Base-by-base conservation (phyloP, 2,329 filamentous ascomycete genomes). In the Didymella arachidicola region DNA sequence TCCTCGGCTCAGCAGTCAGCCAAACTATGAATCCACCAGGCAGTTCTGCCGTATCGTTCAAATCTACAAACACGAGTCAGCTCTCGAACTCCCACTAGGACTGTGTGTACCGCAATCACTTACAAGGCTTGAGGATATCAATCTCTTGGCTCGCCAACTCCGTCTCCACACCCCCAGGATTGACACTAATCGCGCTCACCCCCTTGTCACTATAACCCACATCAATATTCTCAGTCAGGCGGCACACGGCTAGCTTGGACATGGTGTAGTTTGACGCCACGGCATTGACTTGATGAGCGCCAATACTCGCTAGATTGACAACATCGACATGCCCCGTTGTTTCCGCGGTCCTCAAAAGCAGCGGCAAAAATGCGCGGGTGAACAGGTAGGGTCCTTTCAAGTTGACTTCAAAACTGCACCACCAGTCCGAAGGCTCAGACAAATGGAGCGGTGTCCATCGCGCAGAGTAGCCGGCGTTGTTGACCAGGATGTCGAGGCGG, bases 171-270 rank as follows among this genome's bases (percentile, higher is more conserved):
- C 65, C 68, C 3, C 73, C 73, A 1, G 72, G 72, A 54, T 76
- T 66, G 16, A 75, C 43, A 22, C 47, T 56, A 12, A 67, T 53
- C 10, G 60, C 65, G 26, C 59, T 60, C 1, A 75, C 58, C 4
- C 72, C 70, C 47, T 69, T 46, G 1, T 36, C 57, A 0, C 43
- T 59, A 55, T 74, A 71, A 46, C 85, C 84, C 0, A 69, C 72
- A 43, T 78, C 72, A 10, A 84, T 60, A 60, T 79, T 81, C 64
- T 86, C 83, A 0, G 79, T 81, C 41, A 86, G 76, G 8, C 82
- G 75, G 12, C 80, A 64, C 22, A 84, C 61, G 1, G 83, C 84
- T 34, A 84, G 72, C 66, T 86, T 86, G 38, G 74, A 76, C 1
- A 76, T 77, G 56, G 79, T 75, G 60, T 86, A 87, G 2, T 74